Conservation (phyloP, 768 basidiomycete genomes). For the Mycena filopes region DNA sequence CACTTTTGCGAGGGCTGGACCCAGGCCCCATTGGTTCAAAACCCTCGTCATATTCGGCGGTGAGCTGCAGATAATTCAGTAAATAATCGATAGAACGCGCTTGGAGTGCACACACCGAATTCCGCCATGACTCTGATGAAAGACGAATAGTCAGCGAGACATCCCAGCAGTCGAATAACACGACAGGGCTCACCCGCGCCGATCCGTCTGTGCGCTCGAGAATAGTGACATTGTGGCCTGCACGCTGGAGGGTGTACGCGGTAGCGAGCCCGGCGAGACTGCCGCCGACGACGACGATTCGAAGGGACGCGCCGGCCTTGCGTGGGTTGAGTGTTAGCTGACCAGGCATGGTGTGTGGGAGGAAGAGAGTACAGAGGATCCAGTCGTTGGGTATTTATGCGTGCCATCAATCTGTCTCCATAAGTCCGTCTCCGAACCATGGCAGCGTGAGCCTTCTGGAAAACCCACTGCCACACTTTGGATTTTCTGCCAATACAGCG, state of each 20-base stretch:
- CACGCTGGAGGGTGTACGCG: slow-evolving; percentile 63
- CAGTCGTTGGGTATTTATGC: slow-evolving; percentile 8
- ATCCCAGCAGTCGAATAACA: background rate
- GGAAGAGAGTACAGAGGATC: background rate
- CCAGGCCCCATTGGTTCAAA: slow-evolving; percentile 65
- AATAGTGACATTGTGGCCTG: slow-evolving; percentile 70
- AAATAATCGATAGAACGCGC: background rate
- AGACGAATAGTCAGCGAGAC: background rate
- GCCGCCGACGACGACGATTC: slow-evolving; percentile 55
- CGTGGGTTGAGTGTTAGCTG: slow-evolving; percentile 37
- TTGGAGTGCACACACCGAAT: slow-evolving; percentile 42
- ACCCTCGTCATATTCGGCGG: slow-evolving; percentile 70
- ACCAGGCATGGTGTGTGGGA: slow-evolving; percentile 40
- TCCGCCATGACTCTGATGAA: slow-evolving; percentile 51
- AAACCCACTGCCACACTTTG: too few species aligned
- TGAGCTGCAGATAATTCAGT: slow-evolving; percentile 37
- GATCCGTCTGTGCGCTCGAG: slow-evolving; percentile 60
- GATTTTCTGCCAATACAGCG: too few species aligned
- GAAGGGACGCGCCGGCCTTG: slow-evolving; percentile 42
- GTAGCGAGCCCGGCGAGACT: slow-evolving; percentile 66
- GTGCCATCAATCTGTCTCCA: too few species aligned
- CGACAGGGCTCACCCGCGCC: slow-evolving; percentile 46
- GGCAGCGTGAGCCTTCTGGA: too few species aligned
- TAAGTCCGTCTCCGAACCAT: too few species aligned
- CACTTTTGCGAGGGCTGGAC: slow-evolving; percentile 52